phyloP scores from a whole-genome alignment of 768 basidiomycete genomes.

The Leccinellum luteum region DNA sequence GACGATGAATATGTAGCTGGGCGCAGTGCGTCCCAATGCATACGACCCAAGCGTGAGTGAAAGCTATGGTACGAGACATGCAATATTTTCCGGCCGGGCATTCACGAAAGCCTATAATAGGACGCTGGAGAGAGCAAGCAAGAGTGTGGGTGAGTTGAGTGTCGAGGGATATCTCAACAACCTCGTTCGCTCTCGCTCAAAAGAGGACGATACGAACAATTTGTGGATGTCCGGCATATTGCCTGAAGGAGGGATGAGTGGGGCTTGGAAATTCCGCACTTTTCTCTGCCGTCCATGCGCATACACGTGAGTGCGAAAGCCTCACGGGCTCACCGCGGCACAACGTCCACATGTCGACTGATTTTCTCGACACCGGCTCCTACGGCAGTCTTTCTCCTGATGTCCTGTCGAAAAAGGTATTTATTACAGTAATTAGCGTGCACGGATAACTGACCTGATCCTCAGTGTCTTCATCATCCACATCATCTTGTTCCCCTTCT shows the following conservation, averaged over 20 bases:
- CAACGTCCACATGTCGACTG: constrained; percentile 31
- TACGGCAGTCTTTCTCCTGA: constrained; percentile 29
- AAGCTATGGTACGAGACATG: neutral
- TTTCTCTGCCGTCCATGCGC: neutral
- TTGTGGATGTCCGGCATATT: neutral
- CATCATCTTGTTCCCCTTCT: constrained; percentile 14
- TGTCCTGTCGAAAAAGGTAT: constrained; percentile 20
- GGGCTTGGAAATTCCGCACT: constrained; percentile 4
- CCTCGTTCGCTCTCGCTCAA: neutral
- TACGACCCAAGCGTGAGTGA: neutral
- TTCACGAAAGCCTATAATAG: neutral
- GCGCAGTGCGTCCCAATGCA: neutral
- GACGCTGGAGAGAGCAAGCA: neutral
- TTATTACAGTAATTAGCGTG: neutral
- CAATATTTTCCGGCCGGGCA: neutral
- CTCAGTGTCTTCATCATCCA: constrained; percentile 19
- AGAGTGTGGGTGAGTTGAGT: neutral
- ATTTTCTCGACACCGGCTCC: constrained; percentile 38
- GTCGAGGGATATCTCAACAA: neutral
- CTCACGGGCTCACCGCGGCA: constrained; percentile 12
- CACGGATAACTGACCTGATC: constrained; percentile 15
- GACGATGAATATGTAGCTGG: neutral
- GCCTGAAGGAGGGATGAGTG: constrained; percentile 12
- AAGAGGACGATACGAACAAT: neutral
- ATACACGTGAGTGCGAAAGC: neutral